Conservation (phyloP, 192 early-diverging fungal genomes). For the Gamsiella multidivaricata region DNA sequence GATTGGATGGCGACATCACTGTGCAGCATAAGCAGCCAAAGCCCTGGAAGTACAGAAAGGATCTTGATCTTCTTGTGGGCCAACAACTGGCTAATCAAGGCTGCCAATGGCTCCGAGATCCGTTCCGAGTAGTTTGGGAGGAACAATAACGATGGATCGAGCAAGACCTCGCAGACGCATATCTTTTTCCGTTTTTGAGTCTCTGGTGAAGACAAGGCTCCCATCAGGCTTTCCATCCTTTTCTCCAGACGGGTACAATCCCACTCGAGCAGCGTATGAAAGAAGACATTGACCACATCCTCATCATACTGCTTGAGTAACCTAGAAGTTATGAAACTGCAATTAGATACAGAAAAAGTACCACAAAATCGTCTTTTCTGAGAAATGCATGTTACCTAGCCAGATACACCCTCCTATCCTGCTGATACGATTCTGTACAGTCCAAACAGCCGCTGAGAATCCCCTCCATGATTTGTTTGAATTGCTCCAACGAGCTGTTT, state of each 20-base stretch:
- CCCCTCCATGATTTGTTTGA: conserved; percentile 21
- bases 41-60: conserved; percentile 33
- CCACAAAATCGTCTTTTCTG: too few species aligned
- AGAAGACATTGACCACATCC: conserved; percentile 24
- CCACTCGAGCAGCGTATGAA: conserved; percentile 23
- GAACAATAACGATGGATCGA: conserved; percentile 25
- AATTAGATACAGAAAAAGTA: not conserved
- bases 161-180: conserved; percentile 26
- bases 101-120: conserved; percentile 10
- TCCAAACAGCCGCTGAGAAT: conserved; percentile 19
- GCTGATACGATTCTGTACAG: conserved; percentile 30
- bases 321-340: not conserved
- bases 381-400: too few species aligned
- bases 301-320: conserved; percentile 11
- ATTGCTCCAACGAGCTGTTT: conserved; percentile 4
- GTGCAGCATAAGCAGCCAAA: conserved; percentile 34
- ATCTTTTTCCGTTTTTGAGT: conserved; percentile 21
- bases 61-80: conserved; percentile 24
- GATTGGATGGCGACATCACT: conserved; percentile 15
- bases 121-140: conserved; percentile 1
- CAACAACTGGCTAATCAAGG: conserved; percentile 20
- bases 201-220: not conserved
- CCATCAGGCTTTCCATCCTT: not conserved
- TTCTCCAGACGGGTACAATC: conserved; percentile 20
- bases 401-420: conserved; percentile 29